Base-by-base conservation (phyloP, 1,139 yeast species). In the Suhomyces wounanorum region DNA sequence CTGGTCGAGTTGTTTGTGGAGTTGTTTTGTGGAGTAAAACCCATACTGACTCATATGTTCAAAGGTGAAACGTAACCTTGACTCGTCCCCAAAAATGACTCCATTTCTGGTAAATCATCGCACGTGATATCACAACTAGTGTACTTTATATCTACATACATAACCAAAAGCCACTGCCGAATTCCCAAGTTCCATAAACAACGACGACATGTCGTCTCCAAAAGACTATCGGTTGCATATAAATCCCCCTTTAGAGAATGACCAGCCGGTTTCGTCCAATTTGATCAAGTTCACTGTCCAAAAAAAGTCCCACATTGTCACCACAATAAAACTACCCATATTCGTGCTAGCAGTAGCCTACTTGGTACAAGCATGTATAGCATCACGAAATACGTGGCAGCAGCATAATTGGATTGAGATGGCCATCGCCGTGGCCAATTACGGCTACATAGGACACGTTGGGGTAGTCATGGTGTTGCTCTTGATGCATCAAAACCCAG, bases 211-310 rank as follows among this genome's bases (percentile, higher is more conserved):
- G 75, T 68, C 74, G 40, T 66, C 73, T 8, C 51, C 62, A 37
- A 72, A 72, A 53, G 66, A 70, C 55, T 71, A 64, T 55, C 53
- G 56, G 21, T 60, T 72, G 48, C 70, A 69, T 44, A 63, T 69
- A 39, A 55, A 60, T 23, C 73, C 74, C 13, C 51, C 54, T 14
- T 38, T 55, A n/a, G 53, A 53, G 8, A 38, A 42, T 31, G 47
- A 36, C 16, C 23, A 37, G 14, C 48, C 38, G n/a, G 42, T 35
- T 17, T 10, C 53, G 41, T 47, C 54, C 31, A 63, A 58, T 51
- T 52, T 64, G 40, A 55, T 61, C 39, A 61, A 61, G 43, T 66
- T 64, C 52, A 55, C 63, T 0, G 69, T 67, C 45, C 59, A 44
- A 37, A 35, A 43, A 31, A 45, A 45, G 18, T 17, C 40, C 18